Evolutionary conservation across 2,329 filamentous ascomycete species (phyloP), one percentile per base, ranked within the genome.

Genomic region (Pseudogymnoascus sp.): DNA sequence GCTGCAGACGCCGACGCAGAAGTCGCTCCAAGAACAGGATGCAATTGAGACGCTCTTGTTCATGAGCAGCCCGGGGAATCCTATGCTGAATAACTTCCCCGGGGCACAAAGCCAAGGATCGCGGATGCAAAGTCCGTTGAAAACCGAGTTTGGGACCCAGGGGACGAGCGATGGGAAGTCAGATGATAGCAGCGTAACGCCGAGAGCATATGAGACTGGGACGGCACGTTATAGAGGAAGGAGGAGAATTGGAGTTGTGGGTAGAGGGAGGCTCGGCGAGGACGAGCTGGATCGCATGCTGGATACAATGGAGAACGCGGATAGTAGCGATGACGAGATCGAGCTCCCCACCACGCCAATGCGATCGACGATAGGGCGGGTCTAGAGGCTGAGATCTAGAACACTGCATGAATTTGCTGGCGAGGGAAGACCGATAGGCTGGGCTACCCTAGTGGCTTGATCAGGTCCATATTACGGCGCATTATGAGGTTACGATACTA

Each of bases 11-110:
- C 87, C 73, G 25, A 68, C 87, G 0, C 87, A 87, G 64, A 87
- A 90, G 67, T 86, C 85, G 21, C 78, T 84, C 7, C 84, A 89
- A 62, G 90, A 95, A 72, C 89, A 92, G 71, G 90, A 93, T 70
- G 90, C 90, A 5, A 86, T 93, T 57, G 90, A 93, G 72, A 89
- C 89, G 0, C 77, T 95, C 23, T 79, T 93, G 25, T 92, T 93
- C 71, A 89, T 95, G 85, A 92, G 90, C 71, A 90, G 88, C 67
- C 89, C 89, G 0, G 87, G 87, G 14, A 90, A 90, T 74, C 86
- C 85, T 66, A 75, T 87, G 69, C 84, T 84, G 67, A 83, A 83
- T 65, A 73, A 76, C 8, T 85, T 85, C 65, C 79, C 83, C 2
- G 69, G 75, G 11, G 75, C 77, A n/a, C 65, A 67, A 41, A 68